Conservation (phyloP, 306 rosid species). For the Alnus glutinosa region DNA sequence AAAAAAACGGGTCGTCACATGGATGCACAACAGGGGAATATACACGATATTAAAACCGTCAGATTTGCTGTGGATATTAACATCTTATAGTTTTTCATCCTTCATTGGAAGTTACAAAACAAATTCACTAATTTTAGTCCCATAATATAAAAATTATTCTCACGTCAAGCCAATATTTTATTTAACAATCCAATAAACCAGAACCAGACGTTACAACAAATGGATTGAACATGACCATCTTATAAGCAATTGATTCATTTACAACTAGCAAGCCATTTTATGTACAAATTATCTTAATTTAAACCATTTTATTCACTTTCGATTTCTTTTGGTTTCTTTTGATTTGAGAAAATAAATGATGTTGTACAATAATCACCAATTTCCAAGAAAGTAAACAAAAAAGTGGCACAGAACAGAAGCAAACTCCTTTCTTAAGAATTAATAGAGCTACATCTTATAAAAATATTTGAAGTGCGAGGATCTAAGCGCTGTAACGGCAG, state of each 20-base stretch:
- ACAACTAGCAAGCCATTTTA: constrained; percentile 43
- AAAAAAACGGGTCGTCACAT: too few relatives aligned
- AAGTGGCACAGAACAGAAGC: constrained; percentile 14
- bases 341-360: too few relatives aligned
- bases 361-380: constrained; percentile 11
- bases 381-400: constrained; percentile 7
- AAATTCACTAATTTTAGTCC: too few relatives aligned
- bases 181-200: constrained; percentile 18
- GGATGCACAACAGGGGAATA: too few relatives aligned
- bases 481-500: not conserved
- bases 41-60: too few relatives aligned
- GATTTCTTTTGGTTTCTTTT: constrained; percentile 38
- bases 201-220: constrained; percentile 35
- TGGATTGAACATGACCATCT: constrained; percentile 29
- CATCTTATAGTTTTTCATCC: too few relatives aligned
- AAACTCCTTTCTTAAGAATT: too few relatives aligned
- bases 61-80: too few relatives aligned
- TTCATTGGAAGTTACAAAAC: too few relatives aligned
- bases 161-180: too few relatives aligned
- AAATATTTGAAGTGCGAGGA: not conserved
- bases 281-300: constrained; percentile 52
- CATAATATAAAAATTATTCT: too few relatives aligned
- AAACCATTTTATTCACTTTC: too few relatives aligned
- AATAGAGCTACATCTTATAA: not conserved
- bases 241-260: constrained; percentile 18